Evolutionary conservation across 1,284 basidiomycete species (phyloP).

Genomic region (Stereum hirsutum): DNA sequence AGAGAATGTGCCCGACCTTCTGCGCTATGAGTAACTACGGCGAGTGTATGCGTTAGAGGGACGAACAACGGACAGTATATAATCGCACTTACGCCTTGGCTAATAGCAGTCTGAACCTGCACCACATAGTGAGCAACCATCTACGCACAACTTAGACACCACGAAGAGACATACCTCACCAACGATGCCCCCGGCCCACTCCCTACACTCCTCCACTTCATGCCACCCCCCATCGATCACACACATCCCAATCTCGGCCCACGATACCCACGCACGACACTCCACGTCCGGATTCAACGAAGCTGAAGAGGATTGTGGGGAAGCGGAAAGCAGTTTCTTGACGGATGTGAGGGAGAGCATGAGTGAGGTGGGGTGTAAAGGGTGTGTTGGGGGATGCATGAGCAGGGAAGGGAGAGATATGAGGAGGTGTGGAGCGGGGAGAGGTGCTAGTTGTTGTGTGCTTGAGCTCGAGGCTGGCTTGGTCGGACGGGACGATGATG

Average conservation of each 20-base stretch:
- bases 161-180: slow-evolving; percentile 32
- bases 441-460: no score
- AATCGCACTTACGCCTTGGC: slow-evolving; percentile 33
- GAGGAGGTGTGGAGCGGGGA: slow-evolving; percentile 43
- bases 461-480: no score
- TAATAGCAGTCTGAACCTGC: slow-evolving; percentile 41
- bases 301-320: no score
- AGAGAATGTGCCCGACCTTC: slow-evolving; percentile 31
- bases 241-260: slow-evolving; percentile 57
- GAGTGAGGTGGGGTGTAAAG: slow-evolving; percentile 40
- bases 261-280: slow-evolving; percentile 55
- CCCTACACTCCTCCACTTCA: slow-evolving; percentile 24
- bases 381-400: slow-evolving; percentile 52
- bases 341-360: slow-evolving; percentile 46
- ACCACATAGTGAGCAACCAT: not conserved
- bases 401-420: slow-evolving; percentile 51
- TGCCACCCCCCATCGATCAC: slow-evolving; percentile 37
- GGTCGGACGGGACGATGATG: no score
- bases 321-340: slow-evolving; percentile 38
- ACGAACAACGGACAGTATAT: not conserved
- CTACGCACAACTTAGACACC: not conserved
- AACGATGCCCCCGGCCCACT: slow-evolving; percentile 39
- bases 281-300: slow-evolving; percentile 50
- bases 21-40: slow-evolving; percentile 49
- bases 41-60: slow-evolving; percentile 1